Evolutionary conservation across 2,329 filamentous ascomycete species (phyloP), one percentile per base, ranked within the genome.

Genomic region (Tolypocladium inflatum): DNA sequence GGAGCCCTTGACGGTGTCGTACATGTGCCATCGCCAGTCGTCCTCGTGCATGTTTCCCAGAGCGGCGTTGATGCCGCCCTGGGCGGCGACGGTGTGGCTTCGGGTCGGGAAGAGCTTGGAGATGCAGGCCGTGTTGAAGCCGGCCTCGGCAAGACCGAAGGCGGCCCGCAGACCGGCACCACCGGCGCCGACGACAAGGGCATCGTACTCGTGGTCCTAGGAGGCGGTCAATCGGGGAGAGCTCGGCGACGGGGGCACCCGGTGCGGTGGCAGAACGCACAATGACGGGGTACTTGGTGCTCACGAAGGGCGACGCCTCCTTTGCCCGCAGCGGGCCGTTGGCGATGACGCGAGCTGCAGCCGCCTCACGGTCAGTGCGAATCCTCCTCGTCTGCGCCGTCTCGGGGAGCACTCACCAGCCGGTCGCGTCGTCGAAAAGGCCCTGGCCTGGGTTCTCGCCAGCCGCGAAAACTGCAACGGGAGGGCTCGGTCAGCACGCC

Each of bases 21-120:
- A 97, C 92, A 97, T 97, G 79, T 97, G 92, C 92, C 92, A 97
- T 81, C 91, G 87, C 92, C 92, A 97, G 79, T 97, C 91, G 70
- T 97, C 92, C 80, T 93, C 85, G 82, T 96, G 91, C 92, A 97
- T 97, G 80, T 96, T 96, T 71, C 90, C 90, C 58, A 94, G 81
- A 55, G 90, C 90, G 58, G 90, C 90, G 74, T 94, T 94, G 80
- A 94, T 93, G 70, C 90, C 90, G 71, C 90, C 90, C 75, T 88
- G 85, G 45, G 85, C 85, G 59, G 90, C 90, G 67, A 94, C 90
- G 10, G 90, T 94, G 76, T 94, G 90, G 73, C 83, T 88, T 80
- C 90, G 82, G 56, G 90, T 94, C 55, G 90, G 90, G 79, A 93
- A 93, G 60, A 93, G 85, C 80, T 93, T 93, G 54, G 83, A 85